Conservation (phyloP, 2,329 filamentous ascomycete genomes). For the Teratosphaeria pseudoeucalypti region DNA sequence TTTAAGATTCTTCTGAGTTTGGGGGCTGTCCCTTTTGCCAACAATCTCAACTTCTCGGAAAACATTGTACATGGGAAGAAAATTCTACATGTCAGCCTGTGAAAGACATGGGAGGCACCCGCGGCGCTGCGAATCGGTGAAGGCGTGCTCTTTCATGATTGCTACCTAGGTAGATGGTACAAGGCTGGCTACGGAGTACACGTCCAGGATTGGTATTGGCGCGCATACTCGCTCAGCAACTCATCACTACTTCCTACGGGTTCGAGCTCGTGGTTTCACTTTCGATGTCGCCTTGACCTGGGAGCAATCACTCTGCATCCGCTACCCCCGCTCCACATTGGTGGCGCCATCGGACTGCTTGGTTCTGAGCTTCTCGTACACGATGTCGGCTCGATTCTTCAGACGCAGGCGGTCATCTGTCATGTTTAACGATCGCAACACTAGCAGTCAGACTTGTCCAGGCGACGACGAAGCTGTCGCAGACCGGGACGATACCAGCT, state of each 20-base stretch:
- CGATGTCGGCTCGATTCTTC: constrained; percentile 2
- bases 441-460: not conserved
- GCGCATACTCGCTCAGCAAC: not conserved
- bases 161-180: not conserved
- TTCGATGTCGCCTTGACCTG: not conserved
- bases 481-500: not conserved
- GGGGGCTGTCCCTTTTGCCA: not conserved
- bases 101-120: not conserved
- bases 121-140: not conserved
- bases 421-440: not conserved
- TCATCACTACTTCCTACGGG: not conserved
- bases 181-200: not conserved
- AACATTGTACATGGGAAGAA: not conserved
- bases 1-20: not conserved
- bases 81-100: not conserved
- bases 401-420: constrained; percentile 1
- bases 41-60: not conserved
- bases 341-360: not conserved
- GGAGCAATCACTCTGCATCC: not conserved
- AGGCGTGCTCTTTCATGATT: not conserved
- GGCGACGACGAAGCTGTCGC: not conserved
- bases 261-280: not conserved
- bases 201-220: not conserved
- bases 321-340: not conserved
- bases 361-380: not conserved